These are phyloP conservation scores for Coniochaeta prunicola DNA, from an alignment of 2,329 filamentous ascomycete species.

Conservation along the genomic window DNA sequence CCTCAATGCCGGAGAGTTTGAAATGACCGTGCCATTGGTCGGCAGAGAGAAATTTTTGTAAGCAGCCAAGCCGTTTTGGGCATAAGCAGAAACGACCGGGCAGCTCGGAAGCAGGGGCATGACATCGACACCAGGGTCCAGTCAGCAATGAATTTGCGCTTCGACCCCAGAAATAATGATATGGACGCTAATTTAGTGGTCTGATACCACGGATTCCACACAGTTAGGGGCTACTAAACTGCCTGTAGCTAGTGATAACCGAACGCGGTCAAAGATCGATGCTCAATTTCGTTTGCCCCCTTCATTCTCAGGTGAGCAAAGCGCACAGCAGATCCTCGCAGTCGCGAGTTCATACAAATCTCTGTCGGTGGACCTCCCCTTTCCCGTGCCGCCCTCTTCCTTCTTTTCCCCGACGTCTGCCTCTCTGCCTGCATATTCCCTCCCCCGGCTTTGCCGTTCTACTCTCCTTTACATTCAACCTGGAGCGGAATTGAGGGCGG, in stretches of 20 bases:
- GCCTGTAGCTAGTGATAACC: neutral
- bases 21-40: neutral
- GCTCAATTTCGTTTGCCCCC: neutral
- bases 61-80: neutral
- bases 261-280: conserved; percentile 1
- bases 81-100: neutral
- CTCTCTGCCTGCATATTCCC: neutral
- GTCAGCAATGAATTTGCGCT: neutral
- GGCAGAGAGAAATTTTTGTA: neutral
- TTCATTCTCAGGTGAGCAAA: neutral
- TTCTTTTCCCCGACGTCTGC: neutral
- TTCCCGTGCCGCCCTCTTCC: neutral
- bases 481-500: neutral
- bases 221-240: neutral
- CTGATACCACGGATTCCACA: neutral
- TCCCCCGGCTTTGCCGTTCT: neutral
- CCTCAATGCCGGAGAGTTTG: neutral
- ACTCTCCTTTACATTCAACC: neutral
- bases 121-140: neutral
- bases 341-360: neutral
- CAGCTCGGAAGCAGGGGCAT: neutral
- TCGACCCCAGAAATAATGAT: neutral
- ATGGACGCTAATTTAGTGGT: neutral
- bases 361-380: neutral
- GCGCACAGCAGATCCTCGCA: neutral